Evolutionary conservation across 257 asterid genomes (phyloP), one percentile per base, ranked within the genome.

Genomic region (Nicotiana knightiana): DNA sequence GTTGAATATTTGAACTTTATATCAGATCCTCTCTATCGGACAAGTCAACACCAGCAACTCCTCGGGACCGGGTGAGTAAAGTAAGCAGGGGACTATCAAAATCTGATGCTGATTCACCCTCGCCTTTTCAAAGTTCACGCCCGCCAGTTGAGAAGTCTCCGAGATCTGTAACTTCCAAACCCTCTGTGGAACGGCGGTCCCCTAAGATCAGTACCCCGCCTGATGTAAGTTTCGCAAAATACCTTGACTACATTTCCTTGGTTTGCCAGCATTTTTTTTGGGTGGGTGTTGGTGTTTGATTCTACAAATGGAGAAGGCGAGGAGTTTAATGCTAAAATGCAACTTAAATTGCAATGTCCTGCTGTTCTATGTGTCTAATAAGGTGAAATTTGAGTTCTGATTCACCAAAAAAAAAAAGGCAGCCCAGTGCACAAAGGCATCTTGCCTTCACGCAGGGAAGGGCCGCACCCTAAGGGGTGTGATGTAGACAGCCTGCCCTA

Each of bases 201-300:
- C 91, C 93, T 68, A 96, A 93, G 87, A 91, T 89, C 87, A 64
- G 82, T 80, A 92, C 97, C 62, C 92, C 93, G 11, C 90, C 97
- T 48, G 99, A 96, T 79, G 99, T 93, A 87, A 89, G 97, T 87
- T 73, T 26, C 4, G 51, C 4, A 73, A 12, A 26, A 26, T 73
- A 51, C 46, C 9, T 75, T 51, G 79, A 75, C 63, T 75, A 1
- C 4, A 15, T 51, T 24, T 71, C 21, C 37, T 71, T 71, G 37
- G 6, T 24, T 1, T 46, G 78, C 37, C 24, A 13, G 39, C 79
- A 13, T 71, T 7, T 71, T 43, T 71, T 46, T 6, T 1, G 61
- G 58, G 77, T 21, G 54, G 37, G 78, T 15, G 66, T 21, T 12
- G 6, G 30, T 43, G 51, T 43, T 61, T 70, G 78, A 33, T 43